Conservation (phyloP, 2,329 filamentous ascomycete species). For the Pestalotiopsis sp. region DNA sequence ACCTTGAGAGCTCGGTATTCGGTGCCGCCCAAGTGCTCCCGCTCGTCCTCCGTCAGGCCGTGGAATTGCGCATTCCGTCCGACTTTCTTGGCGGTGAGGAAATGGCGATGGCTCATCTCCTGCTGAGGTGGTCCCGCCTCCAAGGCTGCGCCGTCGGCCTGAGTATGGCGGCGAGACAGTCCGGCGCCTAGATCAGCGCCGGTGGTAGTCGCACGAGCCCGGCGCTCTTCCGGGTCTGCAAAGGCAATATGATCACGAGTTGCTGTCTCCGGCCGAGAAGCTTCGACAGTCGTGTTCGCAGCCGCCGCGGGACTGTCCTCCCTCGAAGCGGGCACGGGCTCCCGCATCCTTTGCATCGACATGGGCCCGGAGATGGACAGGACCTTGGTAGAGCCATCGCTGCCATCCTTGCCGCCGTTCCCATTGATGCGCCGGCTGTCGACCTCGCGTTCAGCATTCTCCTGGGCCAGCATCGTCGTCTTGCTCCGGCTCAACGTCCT, state of each 20-base stretch:
- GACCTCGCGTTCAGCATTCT: neutral
- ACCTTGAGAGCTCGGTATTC: slow-evolving; percentile 55
- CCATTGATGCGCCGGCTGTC: neutral
- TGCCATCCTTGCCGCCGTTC: neutral
- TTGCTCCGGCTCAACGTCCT: slow-evolving; percentile 9
- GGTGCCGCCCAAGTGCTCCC: slow-evolving; percentile 52
- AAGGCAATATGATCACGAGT: slow-evolving; percentile 15
- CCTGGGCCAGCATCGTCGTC: neutral
- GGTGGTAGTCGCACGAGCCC: neutral
- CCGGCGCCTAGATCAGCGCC: neutral
- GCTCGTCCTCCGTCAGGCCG: slow-evolving; percentile 48
- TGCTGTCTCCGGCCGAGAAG: neutral
- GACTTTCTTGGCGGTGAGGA: slow-evolving; percentile 25
- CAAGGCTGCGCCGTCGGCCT: neutral
- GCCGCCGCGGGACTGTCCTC: neutral
- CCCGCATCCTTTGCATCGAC: slow-evolving; percentile 10
- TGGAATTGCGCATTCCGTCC: slow-evolving; percentile 52
- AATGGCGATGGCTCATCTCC: slow-evolving; percentile 11
- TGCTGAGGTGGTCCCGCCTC: neutral
- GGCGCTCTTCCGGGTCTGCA: slow-evolving; percentile 1
- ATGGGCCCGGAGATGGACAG: slow-evolving; percentile 16
- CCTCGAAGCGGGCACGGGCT: neutral
- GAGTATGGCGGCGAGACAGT: neutral
- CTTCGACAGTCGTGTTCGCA: neutral
- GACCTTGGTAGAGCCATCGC: neutral